phyloP scores from a whole-genome alignment of 2,329 filamentous ascomycete species.

The Akanthomyces muscarius region DNA sequence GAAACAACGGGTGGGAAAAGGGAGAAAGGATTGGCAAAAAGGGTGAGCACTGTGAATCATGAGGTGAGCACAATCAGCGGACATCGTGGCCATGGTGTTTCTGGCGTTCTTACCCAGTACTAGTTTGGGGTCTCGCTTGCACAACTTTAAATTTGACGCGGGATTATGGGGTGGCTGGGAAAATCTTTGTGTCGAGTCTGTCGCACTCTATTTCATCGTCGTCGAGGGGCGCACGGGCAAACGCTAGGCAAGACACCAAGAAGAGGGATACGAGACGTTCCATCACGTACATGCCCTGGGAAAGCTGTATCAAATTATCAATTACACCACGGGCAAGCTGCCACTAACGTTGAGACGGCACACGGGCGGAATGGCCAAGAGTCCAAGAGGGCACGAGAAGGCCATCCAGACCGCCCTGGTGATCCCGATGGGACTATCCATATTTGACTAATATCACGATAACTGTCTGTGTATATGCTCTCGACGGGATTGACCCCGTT shows the following conservation, averaged over 20 bases:
- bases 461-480: not conserved
- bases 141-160: conserved; percentile 9
- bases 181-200: conserved; percentile 1
- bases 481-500: not conserved
- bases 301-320: conserved; percentile 3
- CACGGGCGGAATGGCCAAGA: conserved; percentile 6
- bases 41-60: not conserved
- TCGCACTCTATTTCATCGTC: conserved; percentile 16
- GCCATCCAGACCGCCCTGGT: not conserved
- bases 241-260: not conserved
- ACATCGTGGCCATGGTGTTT: conserved; percentile 9
- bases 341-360: not conserved
- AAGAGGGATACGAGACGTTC: conserved; percentile 1
- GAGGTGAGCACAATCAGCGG: conserved; percentile 4
- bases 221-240: not conserved
- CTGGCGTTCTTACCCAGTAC: not conserved
- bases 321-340: not conserved
- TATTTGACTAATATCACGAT: conserved; percentile 12
- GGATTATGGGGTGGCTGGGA: conserved; percentile 9
- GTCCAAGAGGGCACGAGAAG: not conserved
- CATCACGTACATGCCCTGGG: not conserved
- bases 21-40: conserved; percentile 2
- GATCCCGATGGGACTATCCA: conserved; percentile 3
- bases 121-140: conserved; percentile 2
- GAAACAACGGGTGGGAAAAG: conserved; percentile 6